phyloP scores from a whole-genome alignment of 192 early-diverging fungal species.

The Podila epigama region DNA sequence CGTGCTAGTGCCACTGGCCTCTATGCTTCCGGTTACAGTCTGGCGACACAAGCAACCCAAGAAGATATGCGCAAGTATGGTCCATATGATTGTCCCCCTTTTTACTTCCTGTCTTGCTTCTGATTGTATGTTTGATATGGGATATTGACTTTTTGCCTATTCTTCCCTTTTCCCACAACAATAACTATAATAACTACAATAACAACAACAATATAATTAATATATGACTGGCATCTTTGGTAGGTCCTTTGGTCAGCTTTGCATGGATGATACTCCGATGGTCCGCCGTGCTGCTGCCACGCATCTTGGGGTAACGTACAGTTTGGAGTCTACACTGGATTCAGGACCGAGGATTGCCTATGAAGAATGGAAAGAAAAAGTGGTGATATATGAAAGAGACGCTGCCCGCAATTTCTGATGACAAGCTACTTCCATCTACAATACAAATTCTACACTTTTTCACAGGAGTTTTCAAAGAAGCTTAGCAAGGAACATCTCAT shows the following conservation, averaged over 20 bases:
- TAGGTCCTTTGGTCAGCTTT: conserved; percentile 81
- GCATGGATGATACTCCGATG: conserved; percentile 97
- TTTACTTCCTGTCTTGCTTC: not conserved
- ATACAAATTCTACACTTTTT: not conserved
- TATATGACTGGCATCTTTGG: not conserved
- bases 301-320: conserved; percentile 67
- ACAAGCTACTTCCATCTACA: not conserved
- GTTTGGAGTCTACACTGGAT: not conserved
- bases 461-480: conserved; percentile 73
- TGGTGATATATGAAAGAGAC: no score
- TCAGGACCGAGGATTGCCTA: not conserved
- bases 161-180: no score
- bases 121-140: not conserved
- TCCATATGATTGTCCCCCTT: not conserved
- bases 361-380: not conserved
- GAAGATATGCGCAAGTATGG: conserved; percentile 83
- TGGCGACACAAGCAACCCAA: conserved; percentile 75
- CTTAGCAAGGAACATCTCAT: conserved; percentile 82
- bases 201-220: not conserved
- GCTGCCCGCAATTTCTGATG: no score
- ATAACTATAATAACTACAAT: no score
- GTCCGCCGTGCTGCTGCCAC: conserved; percentile 94
- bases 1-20: conserved; percentile 93
- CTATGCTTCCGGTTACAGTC: conserved; percentile 84
- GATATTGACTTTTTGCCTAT: not conserved